Conservation (phyloP, 345 rosid species). For the Citrus sp. region DNA sequence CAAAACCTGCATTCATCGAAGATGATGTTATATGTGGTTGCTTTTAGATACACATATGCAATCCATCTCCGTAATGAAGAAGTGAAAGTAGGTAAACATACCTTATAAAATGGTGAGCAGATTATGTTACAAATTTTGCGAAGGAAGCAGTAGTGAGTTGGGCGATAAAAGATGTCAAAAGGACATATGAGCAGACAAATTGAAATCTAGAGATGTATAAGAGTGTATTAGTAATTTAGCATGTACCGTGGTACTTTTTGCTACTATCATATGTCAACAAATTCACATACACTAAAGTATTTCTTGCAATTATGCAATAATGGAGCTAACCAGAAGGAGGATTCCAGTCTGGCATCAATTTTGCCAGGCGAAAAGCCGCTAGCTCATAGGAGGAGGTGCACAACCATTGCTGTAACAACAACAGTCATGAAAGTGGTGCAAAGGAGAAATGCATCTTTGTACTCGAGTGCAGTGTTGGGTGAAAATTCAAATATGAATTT, state of each 20-base stretch:
- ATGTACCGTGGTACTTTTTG: background rate
- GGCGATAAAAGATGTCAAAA: slow-evolving; percentile 69
- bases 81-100: slow-evolving; percentile 8
- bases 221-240: background rate
- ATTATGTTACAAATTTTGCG: slow-evolving; percentile 65
- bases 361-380: slow-evolving; percentile 44
- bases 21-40: background rate
- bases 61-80: background rate
- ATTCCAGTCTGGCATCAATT: slow-evolving; percentile 77
- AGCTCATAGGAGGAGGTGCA: slow-evolving; percentile 73
- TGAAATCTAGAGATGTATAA: slow-evolving; percentile 42
- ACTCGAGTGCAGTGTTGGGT: slow-evolving; percentile 70
- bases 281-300: background rate
- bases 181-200: slow-evolving; percentile 66
- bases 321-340: slow-evolving; percentile 53
- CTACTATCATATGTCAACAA: background rate
- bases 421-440: slow-evolving; percentile 90
- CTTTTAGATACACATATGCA: background rate
- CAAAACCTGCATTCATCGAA: slow-evolving; percentile 48
- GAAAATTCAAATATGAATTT: slow-evolving; percentile 81
- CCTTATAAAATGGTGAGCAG: slow-evolving; percentile 87
- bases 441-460: slow-evolving; percentile 80
- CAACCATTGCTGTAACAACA: slow-evolving; percentile 75
- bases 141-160: slow-evolving; percentile 82
- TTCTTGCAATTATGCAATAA: background rate